These are phyloP conservation scores for Aspergillus funiculosus DNA, from an alignment of 495 filamentous ascomycete genomes.

Conservation along the genomic window DNA sequence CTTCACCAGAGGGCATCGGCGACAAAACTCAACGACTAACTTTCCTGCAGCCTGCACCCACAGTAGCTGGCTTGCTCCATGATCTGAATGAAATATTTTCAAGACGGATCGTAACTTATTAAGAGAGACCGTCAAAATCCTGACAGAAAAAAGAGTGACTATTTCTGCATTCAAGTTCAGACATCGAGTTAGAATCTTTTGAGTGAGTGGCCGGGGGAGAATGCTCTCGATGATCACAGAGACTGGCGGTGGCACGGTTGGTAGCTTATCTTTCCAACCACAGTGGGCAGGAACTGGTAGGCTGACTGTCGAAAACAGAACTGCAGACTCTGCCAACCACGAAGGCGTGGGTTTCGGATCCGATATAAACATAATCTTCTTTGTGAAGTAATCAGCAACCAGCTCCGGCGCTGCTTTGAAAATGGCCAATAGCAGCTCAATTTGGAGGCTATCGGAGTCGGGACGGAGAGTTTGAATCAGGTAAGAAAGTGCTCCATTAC, in stretches of 20 bases:
- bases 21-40: conserved; percentile 67
- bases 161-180: conserved; percentile 67
- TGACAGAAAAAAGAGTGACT: conserved; percentile 74
- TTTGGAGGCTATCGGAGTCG: conserved; percentile 73
- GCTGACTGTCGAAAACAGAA: conserved; percentile 72
- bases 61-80: conserved; percentile 37
- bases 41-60: conserved; percentile 63
- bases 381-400: conserved; percentile 75
- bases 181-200: conserved; percentile 70
- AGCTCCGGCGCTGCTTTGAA: conserved; percentile 79
- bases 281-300: conserved; percentile 66
- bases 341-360: conserved; percentile 87
- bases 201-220: conserved; percentile 73
- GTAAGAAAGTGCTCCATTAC: conserved; percentile 66
- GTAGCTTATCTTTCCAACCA: conserved; percentile 51
- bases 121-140: conserved; percentile 70
- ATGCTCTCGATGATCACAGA: conserved; percentile 76
- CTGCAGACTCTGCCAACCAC: conserved; percentile 89
- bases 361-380: conserved; percentile 72
- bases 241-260: conserved; percentile 62
- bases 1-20: conserved; percentile 71
- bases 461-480: conserved; percentile 78
- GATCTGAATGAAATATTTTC: conserved; percentile 35
- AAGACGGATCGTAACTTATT: conserved; percentile 62
- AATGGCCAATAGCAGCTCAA: conserved; percentile 70